Base-by-base conservation (phyloP, 108 stramenopile genomes). In the Bacterosira constricta region DNA sequence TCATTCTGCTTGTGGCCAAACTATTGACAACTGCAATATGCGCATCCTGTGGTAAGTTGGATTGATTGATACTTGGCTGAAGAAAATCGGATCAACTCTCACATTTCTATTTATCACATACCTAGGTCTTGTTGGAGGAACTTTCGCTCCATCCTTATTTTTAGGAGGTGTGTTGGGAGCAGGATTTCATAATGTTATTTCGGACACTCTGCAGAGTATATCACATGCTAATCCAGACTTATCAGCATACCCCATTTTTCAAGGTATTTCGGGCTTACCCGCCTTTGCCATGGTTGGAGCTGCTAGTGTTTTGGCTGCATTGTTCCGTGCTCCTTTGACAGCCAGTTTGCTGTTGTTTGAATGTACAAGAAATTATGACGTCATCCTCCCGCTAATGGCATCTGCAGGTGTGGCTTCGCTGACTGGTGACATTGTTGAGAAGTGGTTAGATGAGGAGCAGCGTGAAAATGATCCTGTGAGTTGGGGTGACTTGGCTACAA, bases 261-360 rank as follows among this genome's bases (percentile, higher is more conserved):
- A 72, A 49, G 79, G 71, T 37, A 56, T 91, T 46, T 83, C 89
- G 2, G 88, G 83, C 34, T 67, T 94, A 13, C 94, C 95, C 41
- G 95, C 92, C 7, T 97, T 94, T 72, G 91, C 95, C 46, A 94
- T 93, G 89, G 95, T 97, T 1, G 96, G 96, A 42, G 95, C 95
- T 10, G 96, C 95, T 0, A 75, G 82, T 32, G 88, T 90, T 7
- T 55, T 97, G 37, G 90, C 95, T 9, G 90, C 94, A 17, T 45
- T 97, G 39, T 96, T 95, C 66, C 85, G 94, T 26, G 96, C 96
- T 25, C 96, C 96, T 15, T 63, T 97, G 57, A 97, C 96, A 4
- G 92, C 90, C 4, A 83, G 71, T 17, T 58, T 93, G 21, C 77
- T 97, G 23, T 63, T 95, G 27, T 97, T 97, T 73, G 96, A 97